Percentiles rank a stretch among this genome's conserved stretches.
Evolutionary conservation across 108 stramenopile species (phyloP).

Genomic region (Epipyxis sp.): DNA sequence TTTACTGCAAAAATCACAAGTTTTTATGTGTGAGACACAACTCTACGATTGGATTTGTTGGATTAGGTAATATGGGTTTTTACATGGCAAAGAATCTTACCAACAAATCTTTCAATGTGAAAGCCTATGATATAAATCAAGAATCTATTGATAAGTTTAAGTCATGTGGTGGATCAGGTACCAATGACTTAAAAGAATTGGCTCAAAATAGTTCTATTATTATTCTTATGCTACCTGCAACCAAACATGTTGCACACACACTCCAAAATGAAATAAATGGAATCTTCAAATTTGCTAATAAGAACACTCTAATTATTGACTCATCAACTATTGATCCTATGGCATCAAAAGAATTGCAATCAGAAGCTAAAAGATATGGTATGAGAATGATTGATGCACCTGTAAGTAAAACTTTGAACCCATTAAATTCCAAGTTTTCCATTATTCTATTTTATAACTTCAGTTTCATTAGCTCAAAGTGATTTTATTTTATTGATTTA

Average conservation of each 20-base stretch:
- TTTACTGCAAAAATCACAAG: too few relatives aligned
- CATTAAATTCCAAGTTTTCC: too few relatives aligned
- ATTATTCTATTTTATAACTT: too few relatives aligned
- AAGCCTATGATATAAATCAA: slow-evolving; percentile 51
- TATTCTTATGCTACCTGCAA: slow-evolving; percentile 73
- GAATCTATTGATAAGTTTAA: slow-evolving; percentile 31
- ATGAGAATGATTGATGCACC: slow-evolving; percentile 68
- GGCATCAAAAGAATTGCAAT: slow-evolving; percentile 46
- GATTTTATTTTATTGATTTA: too few relatives aligned
- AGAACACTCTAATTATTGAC: slow-evolving; percentile 64
- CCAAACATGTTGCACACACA: slow-evolving; percentile 50
- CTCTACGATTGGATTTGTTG: slow-evolving; percentile 68
- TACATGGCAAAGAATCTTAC: slow-evolving; percentile 72
- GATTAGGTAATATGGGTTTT: slow-evolving; percentile 86
- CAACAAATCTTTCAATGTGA: slow-evolving; percentile 11
- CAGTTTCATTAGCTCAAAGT: too few relatives aligned
- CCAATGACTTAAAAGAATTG: slow-evolving; percentile 45
- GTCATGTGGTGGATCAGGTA: slow-evolving; percentile 33
- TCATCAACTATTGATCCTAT: slow-evolving; percentile 73
- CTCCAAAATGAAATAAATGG: slow-evolving; percentile 47
- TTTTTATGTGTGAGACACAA: too few relatives aligned
- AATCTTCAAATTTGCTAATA: slow-evolving; percentile 22
- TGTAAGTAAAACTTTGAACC: too few relatives aligned
- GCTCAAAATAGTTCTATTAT: slow-evolving; percentile 44
- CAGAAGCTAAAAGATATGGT: slow-evolving; percentile 28